Base-by-base conservation (phyloP, 164 flowering plant genomes). In the Macadamia integrifolia region DNA sequence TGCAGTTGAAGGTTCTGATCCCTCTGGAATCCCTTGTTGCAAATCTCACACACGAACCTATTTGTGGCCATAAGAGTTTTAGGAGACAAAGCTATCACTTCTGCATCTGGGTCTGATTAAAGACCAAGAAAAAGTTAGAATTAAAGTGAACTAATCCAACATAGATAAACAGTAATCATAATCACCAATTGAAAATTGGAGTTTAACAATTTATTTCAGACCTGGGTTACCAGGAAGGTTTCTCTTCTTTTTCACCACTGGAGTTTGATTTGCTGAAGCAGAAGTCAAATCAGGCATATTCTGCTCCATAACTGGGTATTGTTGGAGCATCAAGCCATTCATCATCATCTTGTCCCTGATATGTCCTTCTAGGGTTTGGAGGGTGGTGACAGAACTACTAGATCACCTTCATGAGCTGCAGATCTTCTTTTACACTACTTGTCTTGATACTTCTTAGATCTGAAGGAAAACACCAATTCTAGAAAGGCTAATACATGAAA, bases 1-100 rank as follows among this genome's bases (percentile, higher is more conserved):
- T 93, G 98, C 0, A 93, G 86, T 65, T 93, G 98, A 48, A 93
- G 88, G 69, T 93, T 93, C 81, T 93, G 98, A 61, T 93, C 98
- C 50, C 98, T 84, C 67, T 90, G 95, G 69, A 93, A 93, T 74
- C 98, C 98, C 73, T 93, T 93, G 88, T 83, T 90, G 78, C 98
- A 93, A 76, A 93, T 86, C 88, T 93, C 98, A 73, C 98, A 93
- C 2, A 93, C 68, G 64, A 93, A 93, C 69, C 98, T 76, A 72
- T 93, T 93, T 48, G 89, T 93, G 14, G 97, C 97, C 87, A 87
- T 62, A 1, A 93, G 84, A 0, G 93, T 78, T 75, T 84, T 86
- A 40, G 98, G 98, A 12, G 98, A 93, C 60, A 93, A 74, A 61
- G 95, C 87, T 71, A 76, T 76, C 67, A 76, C 77, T 69, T 79